A percentile compares a stretch with the other conserved stretches of the same genome.
Conservation (phyloP, 2,329 filamentous ascomycete species). For the Ophiostoma sp. region DNA sequence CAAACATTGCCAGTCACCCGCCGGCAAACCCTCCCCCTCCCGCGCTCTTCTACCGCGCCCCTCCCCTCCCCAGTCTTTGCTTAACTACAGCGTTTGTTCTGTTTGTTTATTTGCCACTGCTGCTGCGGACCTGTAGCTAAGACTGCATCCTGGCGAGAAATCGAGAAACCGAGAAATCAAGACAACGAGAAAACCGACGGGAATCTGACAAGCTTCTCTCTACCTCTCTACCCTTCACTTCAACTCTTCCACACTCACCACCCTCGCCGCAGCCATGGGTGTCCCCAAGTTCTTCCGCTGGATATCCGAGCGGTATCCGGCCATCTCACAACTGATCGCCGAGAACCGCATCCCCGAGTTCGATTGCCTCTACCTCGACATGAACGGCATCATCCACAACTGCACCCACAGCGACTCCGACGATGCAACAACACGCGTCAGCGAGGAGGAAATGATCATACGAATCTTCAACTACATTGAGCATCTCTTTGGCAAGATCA, state of each 20-base stretch:
- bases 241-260: neutral
- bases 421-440: slow-evolving; percentile 84
- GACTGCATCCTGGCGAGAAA: neutral
- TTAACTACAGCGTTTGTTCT: neutral
- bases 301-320: slow-evolving; percentile 98
- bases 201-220: neutral
- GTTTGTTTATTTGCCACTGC: slow-evolving; percentile 3
- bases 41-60: neutral
- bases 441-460: slow-evolving; percentile 99
- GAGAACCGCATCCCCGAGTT: slow-evolving; percentile 99
- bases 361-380: slow-evolving; percentile 93
- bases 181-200: neutral
- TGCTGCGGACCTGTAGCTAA: neutral
- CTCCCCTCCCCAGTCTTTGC: neutral
- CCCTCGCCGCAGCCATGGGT: slow-evolving; percentile 34
- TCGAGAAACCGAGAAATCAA: neutral
- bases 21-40: neutral
- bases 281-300: slow-evolving; percentile 94
- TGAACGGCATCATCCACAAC: slow-evolving; percentile 99
- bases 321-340: slow-evolving; percentile 96
- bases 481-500: slow-evolving; percentile 97
- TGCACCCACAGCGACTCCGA: slow-evolving; percentile 97
- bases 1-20: slow-evolving; percentile 6
- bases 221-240: slow-evolving; percentile 3
- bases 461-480: slow-evolving; percentile 99